Conservation (phyloP, 495 filamentous ascomycete genomes). For the Xylaria telfairii region DNA sequence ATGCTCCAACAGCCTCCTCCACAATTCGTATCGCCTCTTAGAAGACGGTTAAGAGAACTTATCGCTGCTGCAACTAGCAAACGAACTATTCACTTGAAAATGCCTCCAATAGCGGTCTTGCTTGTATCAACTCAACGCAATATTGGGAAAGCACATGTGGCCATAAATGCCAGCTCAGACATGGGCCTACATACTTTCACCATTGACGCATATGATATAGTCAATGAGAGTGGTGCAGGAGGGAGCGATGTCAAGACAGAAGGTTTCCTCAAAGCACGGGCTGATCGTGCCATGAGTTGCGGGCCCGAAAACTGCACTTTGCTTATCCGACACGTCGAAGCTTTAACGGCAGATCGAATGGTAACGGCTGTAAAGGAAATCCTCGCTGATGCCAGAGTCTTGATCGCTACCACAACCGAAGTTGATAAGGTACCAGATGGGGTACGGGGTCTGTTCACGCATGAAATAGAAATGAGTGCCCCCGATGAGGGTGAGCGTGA, state of each 20-base stretch:
- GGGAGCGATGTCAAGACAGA: conserved; percentile 93
- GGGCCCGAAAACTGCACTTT: conserved; percentile 83
- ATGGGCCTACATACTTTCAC: conserved; percentile 89
- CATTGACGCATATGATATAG: conserved; percentile 91
- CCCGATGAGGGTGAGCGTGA: conserved; percentile 93
- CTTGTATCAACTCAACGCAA: conserved; percentile 87
- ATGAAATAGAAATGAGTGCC: conserved; percentile 92
- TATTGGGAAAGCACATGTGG: conserved; percentile 85
- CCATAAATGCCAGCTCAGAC: conserved; percentile 78
- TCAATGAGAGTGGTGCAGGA: conserved; percentile 84
- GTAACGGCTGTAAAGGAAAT: conserved; percentile 81
- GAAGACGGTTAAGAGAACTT: conserved; percentile 80
- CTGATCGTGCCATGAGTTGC: conserved; percentile 86
- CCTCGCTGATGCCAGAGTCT: conserved; percentile 70
- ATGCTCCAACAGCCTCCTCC: conserved; percentile 42
- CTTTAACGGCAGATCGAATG: conserved; percentile 89
- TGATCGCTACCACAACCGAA: conserved; percentile 93
- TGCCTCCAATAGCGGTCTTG: conserved; percentile 87
- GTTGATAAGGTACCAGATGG: conserved; percentile 92
- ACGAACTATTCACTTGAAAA: conserved; percentile 80
- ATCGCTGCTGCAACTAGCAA: conserved; percentile 88
- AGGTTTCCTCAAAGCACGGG: conserved; percentile 82
- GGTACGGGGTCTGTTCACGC: conserved; percentile 88
- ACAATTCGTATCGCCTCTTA: conserved; percentile 68
- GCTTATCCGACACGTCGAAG: conserved; percentile 85